Conservation (phyloP, 345 rosid species). For the Aethionema arabicum region DNA sequence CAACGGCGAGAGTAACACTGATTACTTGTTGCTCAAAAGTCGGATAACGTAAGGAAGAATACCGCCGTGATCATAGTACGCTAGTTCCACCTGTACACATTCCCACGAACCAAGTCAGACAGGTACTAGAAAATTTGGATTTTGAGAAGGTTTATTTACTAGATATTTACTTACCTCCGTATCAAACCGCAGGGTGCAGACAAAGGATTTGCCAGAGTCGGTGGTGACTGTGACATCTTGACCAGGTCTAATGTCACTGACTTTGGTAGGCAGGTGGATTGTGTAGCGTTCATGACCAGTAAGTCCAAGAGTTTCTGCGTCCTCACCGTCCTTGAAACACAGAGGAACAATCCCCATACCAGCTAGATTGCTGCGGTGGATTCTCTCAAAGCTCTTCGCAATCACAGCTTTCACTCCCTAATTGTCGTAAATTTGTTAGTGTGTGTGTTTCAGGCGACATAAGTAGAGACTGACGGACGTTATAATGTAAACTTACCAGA, state of each 20-base stretch:
- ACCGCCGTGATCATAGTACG: slow-evolving; percentile 76
- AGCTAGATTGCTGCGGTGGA: slow-evolving; percentile 61
- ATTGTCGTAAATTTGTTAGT: slow-evolving; percentile 13
- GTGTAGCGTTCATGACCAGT: slow-evolving; percentile 65
- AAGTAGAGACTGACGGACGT: neutral
- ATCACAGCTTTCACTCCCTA: slow-evolving; percentile 69
- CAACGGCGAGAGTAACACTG: slow-evolving; percentile 17
- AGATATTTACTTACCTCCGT: slow-evolving; percentile 58
- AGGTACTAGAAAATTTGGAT: neutral
- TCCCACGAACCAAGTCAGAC: slow-evolving; percentile 20
- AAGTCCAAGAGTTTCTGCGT: slow-evolving; percentile 55
- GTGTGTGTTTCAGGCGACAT: neutral
- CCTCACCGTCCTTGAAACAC: slow-evolving; percentile 61
- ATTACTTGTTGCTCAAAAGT: slow-evolving; percentile 45
- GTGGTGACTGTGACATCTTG: slow-evolving; percentile 72
- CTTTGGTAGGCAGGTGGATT: slow-evolving; percentile 52
- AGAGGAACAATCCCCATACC: slow-evolving; percentile 68
- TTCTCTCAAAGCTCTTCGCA: slow-evolving; percentile 70
- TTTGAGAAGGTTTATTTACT: neutral
- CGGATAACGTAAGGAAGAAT: slow-evolving; percentile 67
- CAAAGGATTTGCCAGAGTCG: slow-evolving; percentile 65
- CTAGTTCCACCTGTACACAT: slow-evolving; percentile 63
- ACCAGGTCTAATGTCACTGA: slow-evolving; percentile 73
- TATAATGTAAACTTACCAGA: slow-evolving; percentile 43
- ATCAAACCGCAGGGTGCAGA: slow-evolving; percentile 68